Percentiles rank a stretch among this genome's conserved stretches.
Conservation (phyloP, 2,329 filamentous ascomycete species). For the Ceratocystis lukuohia region DNA sequence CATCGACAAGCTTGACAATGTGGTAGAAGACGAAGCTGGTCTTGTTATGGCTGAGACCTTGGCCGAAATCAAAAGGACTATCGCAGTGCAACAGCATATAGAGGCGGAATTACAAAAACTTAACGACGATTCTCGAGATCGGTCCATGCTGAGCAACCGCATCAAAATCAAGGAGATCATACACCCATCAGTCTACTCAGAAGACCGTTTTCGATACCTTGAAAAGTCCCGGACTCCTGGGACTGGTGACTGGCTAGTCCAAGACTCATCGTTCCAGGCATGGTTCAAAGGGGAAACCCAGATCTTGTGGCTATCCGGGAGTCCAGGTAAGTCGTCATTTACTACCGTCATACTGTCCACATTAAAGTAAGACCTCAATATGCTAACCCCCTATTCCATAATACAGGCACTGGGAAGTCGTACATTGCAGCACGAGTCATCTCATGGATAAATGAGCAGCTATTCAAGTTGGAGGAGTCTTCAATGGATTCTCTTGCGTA, state of each 20-base stretch:
- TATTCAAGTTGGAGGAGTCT: constrained; percentile 23
- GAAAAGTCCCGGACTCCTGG: constrained; percentile 29
- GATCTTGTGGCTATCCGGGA: constrained; percentile 34
- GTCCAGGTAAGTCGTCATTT: constrained; percentile 26
- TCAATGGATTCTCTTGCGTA: constrained; percentile 28
- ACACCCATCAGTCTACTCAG: constrained; percentile 31
- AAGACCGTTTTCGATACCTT: constrained; percentile 32
- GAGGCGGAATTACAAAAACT: constrained; percentile 28
- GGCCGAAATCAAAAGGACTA: constrained; percentile 28
- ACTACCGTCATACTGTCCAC: background rate
- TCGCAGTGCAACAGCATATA: constrained; percentile 27
- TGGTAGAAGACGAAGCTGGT: constrained; percentile 31
- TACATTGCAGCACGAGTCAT: constrained; percentile 34
- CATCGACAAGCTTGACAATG: constrained; percentile 29
- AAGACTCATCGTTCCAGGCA: constrained; percentile 28
- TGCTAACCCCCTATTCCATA: background rate
- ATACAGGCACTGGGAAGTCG: constrained; percentile 33
- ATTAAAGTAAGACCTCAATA: background rate
- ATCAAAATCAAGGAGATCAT: constrained; percentile 31
- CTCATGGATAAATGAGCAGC: constrained; percentile 28
- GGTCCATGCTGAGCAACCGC: constrained; percentile 25
- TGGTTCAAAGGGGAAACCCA: constrained; percentile 31
- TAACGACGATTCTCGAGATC: constrained; percentile 27
- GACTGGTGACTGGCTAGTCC: constrained; percentile 35
- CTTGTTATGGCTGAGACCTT: constrained; percentile 35